A percentile compares a stretch with the other conserved stretches of the same genome.
These are phyloP conservation scores for Eimeria sp. DNA, from an alignment of 169 alveolate species.

Conservation along the genomic window DNA sequence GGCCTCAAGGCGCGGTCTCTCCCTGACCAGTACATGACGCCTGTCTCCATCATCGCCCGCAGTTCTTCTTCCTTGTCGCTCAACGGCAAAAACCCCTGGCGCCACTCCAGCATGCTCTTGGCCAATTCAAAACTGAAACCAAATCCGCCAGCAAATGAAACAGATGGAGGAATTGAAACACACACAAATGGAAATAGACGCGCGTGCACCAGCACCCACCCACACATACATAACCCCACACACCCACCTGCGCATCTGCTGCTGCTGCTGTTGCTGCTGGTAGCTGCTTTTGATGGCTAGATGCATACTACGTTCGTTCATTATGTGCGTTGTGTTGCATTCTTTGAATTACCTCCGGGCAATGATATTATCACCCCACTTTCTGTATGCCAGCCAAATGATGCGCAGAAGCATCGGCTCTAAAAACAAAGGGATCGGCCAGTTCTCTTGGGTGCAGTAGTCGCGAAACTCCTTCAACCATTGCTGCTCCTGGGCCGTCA, in stretches of 20 bases:
- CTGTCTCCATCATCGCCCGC: constrained; percentile 80
- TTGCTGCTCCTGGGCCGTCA: constrained; percentile 83
- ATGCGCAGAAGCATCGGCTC: constrained; percentile 86
- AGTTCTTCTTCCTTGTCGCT: constrained; percentile 83
- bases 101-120: constrained; percentile 86
- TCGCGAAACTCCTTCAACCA: constrained; percentile 82
- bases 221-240: too few species aligned
- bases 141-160: neutral
- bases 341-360: constrained; percentile 5
- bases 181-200: neutral
- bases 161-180: too few species aligned
- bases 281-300: neutral
- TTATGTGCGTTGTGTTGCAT: neutral
- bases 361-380: constrained; percentile 31
- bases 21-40: constrained; percentile 89
- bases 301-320: neutral
- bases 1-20: constrained; percentile 87
- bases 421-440: constrained; percentile 83
- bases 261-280: constrained; percentile 15
- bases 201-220: too few species aligned
- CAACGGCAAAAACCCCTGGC: constrained; percentile 84
- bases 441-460: constrained; percentile 27
- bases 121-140: constrained; percentile 81
- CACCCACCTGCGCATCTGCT: neutral
- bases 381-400: constrained; percentile 84